These are phyloP conservation scores for Aspergillus avenaceus DNA, from an alignment of 495 filamentous ascomycete genomes.

Conservation along the genomic window DNA sequence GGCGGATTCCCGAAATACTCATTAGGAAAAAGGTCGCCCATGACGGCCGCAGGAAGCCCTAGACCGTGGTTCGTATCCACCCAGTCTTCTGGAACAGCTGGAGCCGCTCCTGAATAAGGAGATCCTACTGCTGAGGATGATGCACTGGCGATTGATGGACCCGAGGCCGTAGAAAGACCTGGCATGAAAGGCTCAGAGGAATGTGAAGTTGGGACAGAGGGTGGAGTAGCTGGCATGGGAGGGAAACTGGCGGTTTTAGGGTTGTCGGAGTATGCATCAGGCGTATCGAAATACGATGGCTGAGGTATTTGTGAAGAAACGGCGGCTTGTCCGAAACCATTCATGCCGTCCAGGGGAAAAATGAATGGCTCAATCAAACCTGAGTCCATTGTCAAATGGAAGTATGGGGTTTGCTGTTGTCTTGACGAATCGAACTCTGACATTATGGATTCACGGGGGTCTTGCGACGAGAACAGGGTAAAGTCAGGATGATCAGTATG, in stretches of 20 bases:
- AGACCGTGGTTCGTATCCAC: constrained; percentile 56
- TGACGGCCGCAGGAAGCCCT: constrained; percentile 65
- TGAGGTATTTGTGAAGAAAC: constrained; percentile 23
- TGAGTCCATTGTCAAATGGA: constrained; percentile 35
- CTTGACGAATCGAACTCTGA: constrained; percentile 35
- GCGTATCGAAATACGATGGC: constrained; percentile 26
- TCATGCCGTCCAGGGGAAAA: constrained; percentile 26
- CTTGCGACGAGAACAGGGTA: constrained; percentile 19
- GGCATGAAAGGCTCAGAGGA: constrained; percentile 43
- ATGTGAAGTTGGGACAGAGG: constrained; percentile 26
- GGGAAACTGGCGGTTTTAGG: constrained; percentile 30
- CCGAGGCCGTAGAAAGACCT: constrained; percentile 70
- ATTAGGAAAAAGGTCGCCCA: constrained; percentile 53
- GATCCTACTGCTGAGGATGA: constrained; percentile 81
- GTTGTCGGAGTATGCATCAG: constrained; percentile 25
- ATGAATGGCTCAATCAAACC: constrained; percentile 30
- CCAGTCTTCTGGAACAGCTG: constrained; percentile 59
- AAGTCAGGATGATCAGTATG: constrained; percentile 20
- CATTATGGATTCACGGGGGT: constrained; percentile 24
- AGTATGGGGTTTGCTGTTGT: constrained; percentile 31
- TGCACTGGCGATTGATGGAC: constrained; percentile 62
- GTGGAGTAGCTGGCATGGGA: constrained; percentile 35
- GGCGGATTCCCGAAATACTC: constrained; percentile 33
- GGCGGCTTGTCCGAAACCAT: constrained; percentile 21
- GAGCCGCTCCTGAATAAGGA: constrained; percentile 63